Conservation (phyloP, 257 asterid genomes). For the Plectranthus barbatus region DNA sequence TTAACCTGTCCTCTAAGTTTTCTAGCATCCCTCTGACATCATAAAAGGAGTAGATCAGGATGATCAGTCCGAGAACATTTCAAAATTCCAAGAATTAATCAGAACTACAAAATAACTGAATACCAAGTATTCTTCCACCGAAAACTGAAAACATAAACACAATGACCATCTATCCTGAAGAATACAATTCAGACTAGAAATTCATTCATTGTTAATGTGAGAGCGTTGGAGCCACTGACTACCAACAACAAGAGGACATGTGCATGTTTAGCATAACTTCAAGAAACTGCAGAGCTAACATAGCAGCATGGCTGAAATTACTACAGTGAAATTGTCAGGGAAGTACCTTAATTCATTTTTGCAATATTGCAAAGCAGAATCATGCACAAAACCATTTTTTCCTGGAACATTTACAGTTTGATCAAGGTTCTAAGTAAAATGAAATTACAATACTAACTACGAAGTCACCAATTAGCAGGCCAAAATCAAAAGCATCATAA, state of each 20-base stretch:
- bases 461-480: no score
- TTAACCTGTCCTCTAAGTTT: constrained; percentile 34
- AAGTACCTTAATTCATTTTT: no score
- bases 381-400: background rate
- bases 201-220: background rate
- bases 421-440: background rate
- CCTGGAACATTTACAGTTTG: background rate
- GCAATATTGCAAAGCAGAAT: background rate
- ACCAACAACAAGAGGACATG: background rate
- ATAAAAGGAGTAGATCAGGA: constrained; percentile 7
- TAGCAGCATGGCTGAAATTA: background rate
- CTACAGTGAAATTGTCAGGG: background rate
- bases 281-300: background rate
- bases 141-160: background rate
- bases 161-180: background rate
- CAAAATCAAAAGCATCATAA: no score
- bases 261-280: background rate
- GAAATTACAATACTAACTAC: no score
- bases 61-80: background rate
- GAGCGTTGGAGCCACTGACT: background rate
- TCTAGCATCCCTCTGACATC: constrained; percentile 77
- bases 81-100: background rate
- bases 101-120: background rate
- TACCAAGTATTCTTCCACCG: background rate
- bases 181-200: background rate